Evolutionary conservation across 768 basidiomycete species (phyloP).

Genomic region (Rhodosporidiobolus sp.): DNA sequence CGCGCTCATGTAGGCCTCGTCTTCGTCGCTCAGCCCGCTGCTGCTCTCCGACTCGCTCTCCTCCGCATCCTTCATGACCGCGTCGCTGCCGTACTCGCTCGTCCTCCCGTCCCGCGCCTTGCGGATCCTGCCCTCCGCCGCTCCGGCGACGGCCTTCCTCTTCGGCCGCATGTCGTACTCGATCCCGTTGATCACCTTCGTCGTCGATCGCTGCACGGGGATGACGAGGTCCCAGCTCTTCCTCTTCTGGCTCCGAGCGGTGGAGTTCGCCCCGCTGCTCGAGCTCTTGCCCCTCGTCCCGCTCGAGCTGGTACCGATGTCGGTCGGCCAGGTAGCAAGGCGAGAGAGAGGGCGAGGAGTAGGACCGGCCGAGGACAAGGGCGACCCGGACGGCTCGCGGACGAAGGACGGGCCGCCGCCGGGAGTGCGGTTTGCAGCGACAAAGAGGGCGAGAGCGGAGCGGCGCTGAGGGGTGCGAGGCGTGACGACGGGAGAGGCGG

Average conservation of each 20-base stretch:
- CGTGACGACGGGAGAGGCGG: not conserved
- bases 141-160: not conserved
- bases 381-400: slow-evolving; percentile 20
- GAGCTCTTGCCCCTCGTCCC: not conserved
- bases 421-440: not conserved
- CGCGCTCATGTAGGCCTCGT: not conserved
- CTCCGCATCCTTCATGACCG: not conserved
- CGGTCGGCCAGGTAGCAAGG: not conserved
- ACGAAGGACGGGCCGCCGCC: not conserved
- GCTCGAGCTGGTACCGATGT: not conserved
- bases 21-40: not conserved
- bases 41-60: not conserved
- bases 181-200: not conserved
- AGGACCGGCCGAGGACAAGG: slow-evolving; percentile 9
- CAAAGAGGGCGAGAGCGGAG: not conserved
- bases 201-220: not conserved
- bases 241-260: not conserved
- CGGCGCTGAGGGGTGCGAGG: not conserved
- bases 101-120: not conserved
- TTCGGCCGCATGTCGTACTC: not conserved
- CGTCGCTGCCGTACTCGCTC: slow-evolving; percentile 17
- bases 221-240: slow-evolving; percentile 24
- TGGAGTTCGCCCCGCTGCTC: too few relatives aligned
- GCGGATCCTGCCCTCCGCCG: not conserved
- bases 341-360: slow-evolving; percentile 1